A percentile compares a stretch with the other conserved stretches of the same genome.
Conservation (phyloP, 2,329 filamentous ascomycete genomes). For the Cadophora luteo-olivacea region DNA sequence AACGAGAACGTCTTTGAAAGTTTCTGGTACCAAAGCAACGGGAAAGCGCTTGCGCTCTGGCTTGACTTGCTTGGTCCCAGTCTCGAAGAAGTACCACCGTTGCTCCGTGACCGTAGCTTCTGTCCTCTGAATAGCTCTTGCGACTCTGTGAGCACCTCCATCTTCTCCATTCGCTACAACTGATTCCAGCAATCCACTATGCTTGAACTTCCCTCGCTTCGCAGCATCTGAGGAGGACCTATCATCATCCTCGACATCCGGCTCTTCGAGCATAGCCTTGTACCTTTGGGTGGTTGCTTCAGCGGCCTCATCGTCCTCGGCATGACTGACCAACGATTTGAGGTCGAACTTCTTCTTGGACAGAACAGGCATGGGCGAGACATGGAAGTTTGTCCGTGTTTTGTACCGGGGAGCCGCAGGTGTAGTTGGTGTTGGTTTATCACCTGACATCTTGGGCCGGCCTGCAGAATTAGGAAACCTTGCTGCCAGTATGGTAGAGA, state of each 20-base stretch:
- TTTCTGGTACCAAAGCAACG: slow-evolving; percentile 25
- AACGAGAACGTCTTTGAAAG: slow-evolving; percentile 46
- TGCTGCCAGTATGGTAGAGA: slow-evolving; percentile 48
- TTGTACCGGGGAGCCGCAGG: slow-evolving; percentile 27
- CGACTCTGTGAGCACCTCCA: slow-evolving; percentile 52
- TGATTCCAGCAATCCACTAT: slow-evolving; percentile 50
- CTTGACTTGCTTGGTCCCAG: slow-evolving; percentile 14
- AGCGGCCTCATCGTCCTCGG: slow-evolving; percentile 63
- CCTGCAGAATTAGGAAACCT: slow-evolving; percentile 17
- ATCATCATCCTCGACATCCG: slow-evolving; percentile 29
- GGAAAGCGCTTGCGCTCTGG: slow-evolving; percentile 40
- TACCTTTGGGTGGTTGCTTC: slow-evolving; percentile 58
- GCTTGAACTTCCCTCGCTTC: slow-evolving; percentile 23
- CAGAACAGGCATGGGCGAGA: slow-evolving; percentile 57
- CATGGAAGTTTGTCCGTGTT: slow-evolving; percentile 27
- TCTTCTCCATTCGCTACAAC: slow-evolving; percentile 53
- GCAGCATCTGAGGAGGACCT: background rate
- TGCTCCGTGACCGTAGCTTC: slow-evolving; percentile 61
- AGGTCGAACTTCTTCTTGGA: slow-evolving; percentile 69
- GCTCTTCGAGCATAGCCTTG: slow-evolving; percentile 42
- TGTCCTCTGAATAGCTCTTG: slow-evolving; percentile 64
- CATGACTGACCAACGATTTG: slow-evolving; percentile 64
- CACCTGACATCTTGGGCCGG: slow-evolving; percentile 27
- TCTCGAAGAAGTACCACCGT: slow-evolving; percentile 63
- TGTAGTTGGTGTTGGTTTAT: slow-evolving; percentile 22